Evolutionary conservation across 495 filamentous ascomycete species (phyloP), one percentile per base, ranked within the genome.

Genomic region (Talaromyces ruber): DNA sequence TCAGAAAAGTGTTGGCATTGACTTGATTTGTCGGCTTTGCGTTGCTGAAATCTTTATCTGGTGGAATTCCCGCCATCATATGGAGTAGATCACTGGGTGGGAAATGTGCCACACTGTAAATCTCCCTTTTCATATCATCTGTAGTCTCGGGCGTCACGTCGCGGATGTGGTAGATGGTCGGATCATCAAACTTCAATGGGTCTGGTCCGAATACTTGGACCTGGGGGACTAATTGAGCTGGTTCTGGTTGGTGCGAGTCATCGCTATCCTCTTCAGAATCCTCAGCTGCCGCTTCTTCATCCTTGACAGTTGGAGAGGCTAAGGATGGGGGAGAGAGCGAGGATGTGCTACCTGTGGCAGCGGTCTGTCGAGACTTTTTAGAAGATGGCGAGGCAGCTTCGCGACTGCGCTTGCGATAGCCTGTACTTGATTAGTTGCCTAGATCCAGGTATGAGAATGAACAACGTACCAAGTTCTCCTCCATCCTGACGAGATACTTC

Each of bases 11-110:
- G 64, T 86, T 88, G 62, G 91, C 90, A 71, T 86, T 90, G 71
- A 97, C 94, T 74, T 98, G 95, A 64, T 93, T 96, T 8, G 86
- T 86, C 8, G 93, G 92, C 70, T 99, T 98, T 16, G 92, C 88
- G 66, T 87, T 96, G 66, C 90, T 95, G 65, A 96, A 97, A 73
- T 99, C 95, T 70, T 88, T 89, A 70, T 98, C 92, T 2, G 94
- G 94, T 4, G 91, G 86, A 21, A 87, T 86, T 51, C 94, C 95
- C 39, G 92, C 88, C 65, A 95, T 94, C 64, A 93, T 82, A 65
- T 96, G 86, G 43, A 81, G 76, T 2, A 99, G 82, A 70, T 97
- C 91, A 60, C 82, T 85, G 29, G 80, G 77, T 0, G 94, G 94
- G 69, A 95, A 99, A 5, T 79, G 74, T 6, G 90, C 84, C 6